Base-by-base conservation (phyloP, 805 yeast species). In the Spathaspora sp. region DNA sequence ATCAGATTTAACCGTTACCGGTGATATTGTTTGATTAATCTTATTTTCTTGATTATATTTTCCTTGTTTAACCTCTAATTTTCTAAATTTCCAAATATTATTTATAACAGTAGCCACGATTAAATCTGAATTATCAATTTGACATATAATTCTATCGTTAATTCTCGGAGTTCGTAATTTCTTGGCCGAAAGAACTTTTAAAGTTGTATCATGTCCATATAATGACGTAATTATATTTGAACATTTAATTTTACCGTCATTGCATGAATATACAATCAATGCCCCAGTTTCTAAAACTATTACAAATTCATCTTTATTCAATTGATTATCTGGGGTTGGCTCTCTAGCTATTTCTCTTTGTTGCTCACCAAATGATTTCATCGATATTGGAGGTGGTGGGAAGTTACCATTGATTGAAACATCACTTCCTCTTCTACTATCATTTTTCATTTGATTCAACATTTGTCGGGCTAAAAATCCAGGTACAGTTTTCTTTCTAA, bases 141-240 rank as follows among this genome's bases (percentile, higher is more conserved):
- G 73, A 52, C 83, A 79, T 1, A 89, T 82, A 29, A 89, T 68
- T 54, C 92, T 73, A 62, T 88, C 94, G 59, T 82, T 85, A 23
- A 88, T 85, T 62, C 94, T 75, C 4, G 96, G 89, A 0, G 96
- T 85, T 2, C 77, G 63, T 10, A 89, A 63, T 53, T 79, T 79
- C 48, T 77, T 78, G 50, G 85, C 84, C 2, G 82, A 72, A 0
- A 73, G 70, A n/a, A 86, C 60, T 18, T 50, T 51, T 5, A 56
- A 43, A 12, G 42, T 17, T 12, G 31, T n/a, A 20, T 51, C 54
- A 38, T 53, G 57, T 7, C 53, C 56, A 49, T 63, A 66, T 0
- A 63, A 53, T 10, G 61, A 53, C 6, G 55, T 56, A 10, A 67
- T 44, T 6, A 70, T 57, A 50, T 71, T 66, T 49, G 56, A 54